phyloP scores from a whole-genome alignment of 257 asterid species.

The Misopates orontium region DNA sequence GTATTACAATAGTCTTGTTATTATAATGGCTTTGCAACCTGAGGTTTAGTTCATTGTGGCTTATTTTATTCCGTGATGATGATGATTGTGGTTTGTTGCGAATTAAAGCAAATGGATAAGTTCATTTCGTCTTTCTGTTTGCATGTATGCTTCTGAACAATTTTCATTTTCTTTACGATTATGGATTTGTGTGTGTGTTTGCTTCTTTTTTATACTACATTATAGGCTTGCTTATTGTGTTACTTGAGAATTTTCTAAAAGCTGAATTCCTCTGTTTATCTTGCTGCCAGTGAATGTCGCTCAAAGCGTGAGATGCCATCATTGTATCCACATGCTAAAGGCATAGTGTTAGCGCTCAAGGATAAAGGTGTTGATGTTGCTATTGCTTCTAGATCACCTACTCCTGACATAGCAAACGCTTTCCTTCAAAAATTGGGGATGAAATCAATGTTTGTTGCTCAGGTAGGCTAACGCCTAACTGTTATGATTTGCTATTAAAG shows the following conservation, averaged over 20 bases:
- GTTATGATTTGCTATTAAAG: not conserved
- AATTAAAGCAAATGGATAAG: not conserved
- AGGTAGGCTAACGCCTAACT: slow-evolving; percentile 49
- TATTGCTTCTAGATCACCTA: slow-evolving; percentile 68
- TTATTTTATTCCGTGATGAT: not conserved
- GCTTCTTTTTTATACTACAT: not conserved
- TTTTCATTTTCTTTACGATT: not conserved
- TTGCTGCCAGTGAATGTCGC: slow-evolving; percentile 64
- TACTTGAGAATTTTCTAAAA: slow-evolving; percentile 6
- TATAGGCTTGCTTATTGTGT: slow-evolving; percentile 14
- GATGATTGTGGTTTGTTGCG: not conserved
- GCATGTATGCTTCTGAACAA: not conserved
- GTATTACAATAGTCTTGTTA: not conserved
- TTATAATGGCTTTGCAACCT: not conserved
- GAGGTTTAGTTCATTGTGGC: not conserved
- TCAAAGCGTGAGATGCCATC: slow-evolving; percentile 54
- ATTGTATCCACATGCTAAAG: slow-evolving; percentile 60
- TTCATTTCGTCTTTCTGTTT: not conserved
- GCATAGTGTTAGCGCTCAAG: slow-evolving; percentile 54
- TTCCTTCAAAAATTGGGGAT: slow-evolving; percentile 74
- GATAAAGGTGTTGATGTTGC: slow-evolving; percentile 59
- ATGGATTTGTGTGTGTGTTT: not conserved
- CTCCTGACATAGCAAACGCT: slow-evolving; percentile 78
- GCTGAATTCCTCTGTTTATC: slow-evolving; percentile 7
- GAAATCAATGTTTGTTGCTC: slow-evolving; percentile 76